Evolutionary conservation across 2,329 filamentous ascomycete species (phyloP).

Genomic region (Fusarium austroafricanum): DNA sequence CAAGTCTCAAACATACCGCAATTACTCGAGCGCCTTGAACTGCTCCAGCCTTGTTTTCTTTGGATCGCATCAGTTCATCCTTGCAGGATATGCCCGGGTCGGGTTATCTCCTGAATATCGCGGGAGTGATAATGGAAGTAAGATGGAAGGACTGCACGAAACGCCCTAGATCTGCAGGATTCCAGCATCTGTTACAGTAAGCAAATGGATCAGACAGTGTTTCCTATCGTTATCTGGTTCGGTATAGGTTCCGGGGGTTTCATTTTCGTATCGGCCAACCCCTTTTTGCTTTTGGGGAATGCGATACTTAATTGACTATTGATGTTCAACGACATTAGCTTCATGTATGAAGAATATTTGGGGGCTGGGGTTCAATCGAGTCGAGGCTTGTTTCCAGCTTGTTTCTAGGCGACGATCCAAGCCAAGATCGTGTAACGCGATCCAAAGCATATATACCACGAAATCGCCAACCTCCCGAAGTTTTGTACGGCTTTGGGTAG

Average conservation of each 20-base stretch:
- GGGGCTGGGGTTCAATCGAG: not conserved
- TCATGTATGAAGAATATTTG: not conserved
- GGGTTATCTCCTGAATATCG: constrained; percentile 28
- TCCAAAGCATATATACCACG: not conserved
- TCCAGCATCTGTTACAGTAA: not conserved
- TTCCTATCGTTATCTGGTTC: not conserved
- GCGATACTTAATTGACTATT: not conserved
- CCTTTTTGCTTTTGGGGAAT: constrained; percentile 1
- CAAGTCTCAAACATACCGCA: constrained; percentile 6
- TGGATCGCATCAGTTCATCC: constrained; percentile 2
- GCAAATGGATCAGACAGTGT: not conserved
- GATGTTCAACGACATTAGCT: not conserved
- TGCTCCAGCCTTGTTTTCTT: not conserved
- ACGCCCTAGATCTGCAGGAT: constrained; percentile 10
- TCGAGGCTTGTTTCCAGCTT: not conserved
- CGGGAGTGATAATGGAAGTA: not conserved
- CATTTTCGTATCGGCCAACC: not conserved
- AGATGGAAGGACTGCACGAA: constrained; percentile 8
- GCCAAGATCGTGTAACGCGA: not conserved
- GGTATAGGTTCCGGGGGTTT: not conserved
- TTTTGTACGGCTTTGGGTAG: not conserved
- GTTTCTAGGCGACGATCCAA: not conserved
- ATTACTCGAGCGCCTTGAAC: not conserved
- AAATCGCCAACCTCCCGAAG: not conserved
- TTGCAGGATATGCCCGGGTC: constrained; percentile 6